A percentile compares a stretch with the other conserved stretches of the same genome.
Evolutionary conservation across 2,329 filamentous ascomycete species (phyloP).

Genomic region (Microdochium nivale): DNA sequence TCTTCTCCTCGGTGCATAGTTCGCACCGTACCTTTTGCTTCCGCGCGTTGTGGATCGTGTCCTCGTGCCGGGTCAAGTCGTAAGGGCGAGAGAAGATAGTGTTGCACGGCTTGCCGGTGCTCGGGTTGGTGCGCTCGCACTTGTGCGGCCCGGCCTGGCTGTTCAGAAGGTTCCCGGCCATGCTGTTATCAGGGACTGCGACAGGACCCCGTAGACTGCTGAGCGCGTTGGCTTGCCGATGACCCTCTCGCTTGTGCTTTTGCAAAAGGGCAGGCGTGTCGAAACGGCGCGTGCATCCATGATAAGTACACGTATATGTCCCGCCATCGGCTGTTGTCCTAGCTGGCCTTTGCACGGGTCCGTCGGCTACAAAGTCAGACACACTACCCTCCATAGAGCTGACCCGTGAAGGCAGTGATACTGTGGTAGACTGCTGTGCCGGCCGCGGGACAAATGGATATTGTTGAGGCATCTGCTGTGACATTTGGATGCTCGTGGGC

Average conservation of each 20-base stretch:
- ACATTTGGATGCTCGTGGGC: conserved; percentile 29
- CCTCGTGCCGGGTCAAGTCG: conserved; percentile 91
- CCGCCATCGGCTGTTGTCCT: conserved; percentile 67
- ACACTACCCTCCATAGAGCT: conserved; percentile 33
- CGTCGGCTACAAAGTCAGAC: conserved; percentile 20
- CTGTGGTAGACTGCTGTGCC: conserved; percentile 26
- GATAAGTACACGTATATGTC: conserved; percentile 94
- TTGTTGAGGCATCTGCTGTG: conserved; percentile 31
- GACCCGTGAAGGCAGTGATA: conserved; percentile 27
- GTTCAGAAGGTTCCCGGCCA: conserved; percentile 55
- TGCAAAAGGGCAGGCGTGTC: conserved; percentile 80
- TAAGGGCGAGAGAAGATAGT: conserved; percentile 93
- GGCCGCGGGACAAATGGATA: conserved; percentile 27
- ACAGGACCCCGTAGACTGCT: conserved; percentile 23
- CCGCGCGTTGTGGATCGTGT: conserved; percentile 90
- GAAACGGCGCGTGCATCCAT: conserved; percentile 81
- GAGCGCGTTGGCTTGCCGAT: conserved; percentile 61
- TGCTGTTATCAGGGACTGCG: conserved; percentile 19
- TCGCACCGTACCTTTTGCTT: conserved; percentile 94
- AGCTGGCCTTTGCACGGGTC: conserved; percentile 40
- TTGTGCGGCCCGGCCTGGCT: conserved; percentile 89
- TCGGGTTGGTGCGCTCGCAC: conserved; percentile 89
- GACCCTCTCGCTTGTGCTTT: conserved; percentile 91
- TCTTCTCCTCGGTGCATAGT: conserved; percentile 92
- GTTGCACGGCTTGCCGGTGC: conserved; percentile 89